Percentiles rank a stretch among this genome's conserved stretches.
These are phyloP conservation scores for Spinacia oleracea DNA, from an alignment of 179 eudicot species.

Conservation along the genomic window DNA sequence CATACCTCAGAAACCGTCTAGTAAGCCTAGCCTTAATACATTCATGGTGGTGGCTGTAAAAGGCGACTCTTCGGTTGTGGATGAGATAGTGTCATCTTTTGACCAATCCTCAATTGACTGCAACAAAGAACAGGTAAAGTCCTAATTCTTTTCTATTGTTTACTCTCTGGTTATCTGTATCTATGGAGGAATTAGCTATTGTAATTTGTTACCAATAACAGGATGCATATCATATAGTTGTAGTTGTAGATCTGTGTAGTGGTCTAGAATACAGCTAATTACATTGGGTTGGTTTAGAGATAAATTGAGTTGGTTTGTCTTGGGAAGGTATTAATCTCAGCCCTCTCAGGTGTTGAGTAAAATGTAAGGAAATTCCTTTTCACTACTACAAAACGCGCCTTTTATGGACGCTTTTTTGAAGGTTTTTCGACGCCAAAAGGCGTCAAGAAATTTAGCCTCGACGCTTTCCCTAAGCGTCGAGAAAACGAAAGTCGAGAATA, in stretches of 20 bases:
- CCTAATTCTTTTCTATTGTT: not conserved
- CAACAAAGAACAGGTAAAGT: slow-evolving; percentile 54
- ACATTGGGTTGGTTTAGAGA: not conserved
- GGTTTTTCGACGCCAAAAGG: too few relatives aligned
- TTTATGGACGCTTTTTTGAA: too few relatives aligned
- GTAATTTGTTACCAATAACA: not conserved
- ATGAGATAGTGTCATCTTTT: slow-evolving; percentile 49
- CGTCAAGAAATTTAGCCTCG: too few relatives aligned
- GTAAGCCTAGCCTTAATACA: slow-evolving; percentile 58
- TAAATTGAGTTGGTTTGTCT: not conserved
- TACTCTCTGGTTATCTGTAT: not conserved
- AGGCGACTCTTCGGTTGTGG: slow-evolving; percentile 44
- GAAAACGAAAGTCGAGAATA: too few relatives aligned
- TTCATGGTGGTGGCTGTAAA: slow-evolving; percentile 81
- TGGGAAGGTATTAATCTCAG: too few relatives aligned
- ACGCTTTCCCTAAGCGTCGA: too few relatives aligned
- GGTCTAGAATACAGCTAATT: not conserved
- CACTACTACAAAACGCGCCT: too few relatives aligned
- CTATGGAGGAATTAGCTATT: not conserved
- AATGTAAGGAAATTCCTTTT: not conserved
- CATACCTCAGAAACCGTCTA: slow-evolving; percentile 54
- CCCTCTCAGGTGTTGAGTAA: not conserved
- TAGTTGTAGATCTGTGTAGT: not conserved
- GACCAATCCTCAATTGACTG: slow-evolving; percentile 40
- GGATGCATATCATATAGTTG: not conserved